Evolutionary conservation across 2,329 filamentous ascomycete species (phyloP).

Genomic region (Penicillium corylophilum): DNA sequence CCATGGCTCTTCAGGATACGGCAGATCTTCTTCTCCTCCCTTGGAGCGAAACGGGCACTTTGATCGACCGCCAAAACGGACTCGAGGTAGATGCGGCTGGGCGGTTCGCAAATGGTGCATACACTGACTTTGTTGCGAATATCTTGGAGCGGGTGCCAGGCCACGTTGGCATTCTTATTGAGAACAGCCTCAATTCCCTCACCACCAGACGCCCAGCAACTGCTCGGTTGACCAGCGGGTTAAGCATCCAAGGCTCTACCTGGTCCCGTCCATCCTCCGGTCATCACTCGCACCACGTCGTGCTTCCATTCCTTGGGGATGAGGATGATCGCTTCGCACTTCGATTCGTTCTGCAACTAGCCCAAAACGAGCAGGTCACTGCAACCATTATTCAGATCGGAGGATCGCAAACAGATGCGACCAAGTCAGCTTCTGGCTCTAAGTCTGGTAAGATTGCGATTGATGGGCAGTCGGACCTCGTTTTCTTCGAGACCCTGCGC

Average conservation of each 20-base stretch:
- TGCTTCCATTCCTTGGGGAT: constrained; percentile 83
- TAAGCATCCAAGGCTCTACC: constrained; percentile 61
- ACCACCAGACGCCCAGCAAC: constrained; percentile 25
- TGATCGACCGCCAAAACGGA: constrained; percentile 63
- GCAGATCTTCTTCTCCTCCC: constrained; percentile 79
- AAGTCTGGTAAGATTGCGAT: not conserved
- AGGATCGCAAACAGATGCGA: constrained; percentile 7
- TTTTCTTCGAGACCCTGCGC: constrained; percentile 58
- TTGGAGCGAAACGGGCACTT: constrained; percentile 80
- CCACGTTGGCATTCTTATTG: constrained; percentile 76
- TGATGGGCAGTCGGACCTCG: constrained; percentile 43
- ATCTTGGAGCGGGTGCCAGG: constrained; percentile 64
- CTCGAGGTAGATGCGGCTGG: constrained; percentile 53
- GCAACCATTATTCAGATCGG: constrained; percentile 69
- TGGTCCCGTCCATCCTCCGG: constrained; percentile 60
- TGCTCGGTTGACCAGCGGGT: constrained; percentile 52
- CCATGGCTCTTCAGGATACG: constrained; percentile 66
- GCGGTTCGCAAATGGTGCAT: constrained; percentile 60
- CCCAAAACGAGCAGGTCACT: constrained; percentile 73
- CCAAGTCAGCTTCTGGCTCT: constrained; percentile 12
- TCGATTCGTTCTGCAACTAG: constrained; percentile 78
- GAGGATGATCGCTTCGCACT: constrained; percentile 78
- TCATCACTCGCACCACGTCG: constrained; percentile 74
- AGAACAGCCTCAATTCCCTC: constrained; percentile 61
- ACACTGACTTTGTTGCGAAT: constrained; percentile 71